Evolutionary conservation across 108 stramenopile genomes (phyloP), one percentile per base, ranked within the genome.

Genomic region (Stephanodiscus triporus): DNA sequence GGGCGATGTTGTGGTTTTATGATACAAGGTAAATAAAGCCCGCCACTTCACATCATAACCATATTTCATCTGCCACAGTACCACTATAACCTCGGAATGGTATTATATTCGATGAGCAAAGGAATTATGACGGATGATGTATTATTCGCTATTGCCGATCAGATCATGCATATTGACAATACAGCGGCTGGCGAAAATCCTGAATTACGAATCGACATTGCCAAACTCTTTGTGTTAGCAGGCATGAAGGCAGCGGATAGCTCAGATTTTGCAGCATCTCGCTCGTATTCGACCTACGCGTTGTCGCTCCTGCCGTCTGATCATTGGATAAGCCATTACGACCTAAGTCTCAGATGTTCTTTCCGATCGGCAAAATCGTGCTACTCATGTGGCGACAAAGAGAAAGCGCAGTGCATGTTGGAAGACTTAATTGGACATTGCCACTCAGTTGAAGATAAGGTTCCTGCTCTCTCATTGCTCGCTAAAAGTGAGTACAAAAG

Each of bases 221-320:
- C 63, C 26, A 54, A 78, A 13, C 59, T 83, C 20, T 78, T 81
- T 40, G 40, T 66, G 19, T 40, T 62, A 54, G 81, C 84, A 7
- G 69, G 68, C 11, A 20, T 26, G 2, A 68, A 55, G 34, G 64
- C 80, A 5, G 42, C 78, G 13, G 29, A 29, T 17, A 20, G 63
- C 17, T 85, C 80, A 7, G 67, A 72, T n/a, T 82, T 65, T 42
- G 62, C 54, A 4, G 36, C 22, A 10, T 80, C 84, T 6, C 61
- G 72, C n/a, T 37, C 38, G 16, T 77, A 69, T 36, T 53, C 61
- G 36, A 68, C 42, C 13, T 20, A 26, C 2, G 75, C 66, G 4
- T 14, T 70, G 4, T 63, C 26, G 0, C 32, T 69, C n/a, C 61
- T 76, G 2, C 68, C 67, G 13, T n/a, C 50, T 32, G 47, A 61